Evolutionary conservation across 129 eudicot genomes (phyloP).

Genomic region (Oenanthe sinensis): DNA sequence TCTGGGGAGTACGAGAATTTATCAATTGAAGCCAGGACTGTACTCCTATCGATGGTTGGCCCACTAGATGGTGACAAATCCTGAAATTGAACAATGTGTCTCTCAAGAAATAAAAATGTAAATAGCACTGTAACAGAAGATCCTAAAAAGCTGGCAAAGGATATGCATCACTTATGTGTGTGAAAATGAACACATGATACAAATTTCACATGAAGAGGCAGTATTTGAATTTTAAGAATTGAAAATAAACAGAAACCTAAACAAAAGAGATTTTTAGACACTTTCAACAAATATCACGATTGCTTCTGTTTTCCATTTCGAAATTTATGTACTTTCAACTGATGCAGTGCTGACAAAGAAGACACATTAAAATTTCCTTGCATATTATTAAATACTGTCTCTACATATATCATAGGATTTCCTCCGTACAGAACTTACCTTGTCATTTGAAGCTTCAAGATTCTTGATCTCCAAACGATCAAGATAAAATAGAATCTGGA

Average conservation of each 20-base stretch:
- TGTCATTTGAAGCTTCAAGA: constrained; percentile 23
- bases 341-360: neutral
- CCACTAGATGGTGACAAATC: constrained; percentile 29
- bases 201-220: neutral
- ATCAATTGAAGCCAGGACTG: constrained; percentile 29
- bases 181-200: neutral
- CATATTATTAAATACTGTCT: neutral
- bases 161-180: neutral
- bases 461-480: constrained; percentile 48
- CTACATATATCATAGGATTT: neutral
- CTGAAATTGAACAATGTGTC: constrained; percentile 20
- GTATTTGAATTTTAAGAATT: neutral
- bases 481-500: constrained; percentile 53
- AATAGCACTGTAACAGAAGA: neutral
- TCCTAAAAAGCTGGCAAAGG: neutral
- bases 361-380: neutral
- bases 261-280: neutral
- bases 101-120: neutral
- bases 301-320: neutral
- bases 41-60: constrained; percentile 18
- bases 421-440: constrained; percentile 26
- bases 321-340: neutral
- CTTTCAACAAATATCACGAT: neutral
- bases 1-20: constrained; percentile 47
- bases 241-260: neutral